Evolutionary conservation across 2,329 filamentous ascomycete species (phyloP), one percentile per base, ranked within the genome.

Genomic region (Colletotrichum graminicola): DNA sequence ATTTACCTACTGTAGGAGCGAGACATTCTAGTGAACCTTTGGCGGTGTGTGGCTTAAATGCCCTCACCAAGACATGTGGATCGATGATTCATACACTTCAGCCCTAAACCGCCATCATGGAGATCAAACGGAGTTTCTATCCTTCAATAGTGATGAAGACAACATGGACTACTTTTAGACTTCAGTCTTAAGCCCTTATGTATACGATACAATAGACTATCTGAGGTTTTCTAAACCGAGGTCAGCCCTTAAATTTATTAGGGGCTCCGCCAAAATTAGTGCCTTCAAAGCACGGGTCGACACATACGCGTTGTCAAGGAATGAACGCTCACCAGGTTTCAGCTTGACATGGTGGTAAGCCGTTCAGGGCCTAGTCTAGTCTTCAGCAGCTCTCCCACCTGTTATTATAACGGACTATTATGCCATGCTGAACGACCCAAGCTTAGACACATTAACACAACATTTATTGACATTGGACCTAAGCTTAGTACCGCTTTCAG

Each of bases 51-150:
- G 68, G 62, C 36, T 12, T 12, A 39, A 39, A 14, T 7, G 36
- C 3, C 36, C 14, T 39, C 36, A 39, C 36, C 10, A 12, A 39
- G 36, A 14, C 36, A 39, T 39, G 21, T 67, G 57, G 57, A 36
- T 59, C 45, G 43, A 71, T 71, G 68, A 71, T 47, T 63, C 68
- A 67, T 67, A 23, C 64, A 63, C 43, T n/a, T 59, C 52, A 67
- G 43, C 45, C 29, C 56, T 62, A 5, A 11, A 51, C 6, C 12
- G 12, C 1, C 3, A 5, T 18, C 21, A 11, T 23, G 16, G 5
- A n/a, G 1, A 6, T 1, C 23, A 18, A 26, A 34, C 1, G 12
- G 5, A 1, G 2, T 14, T 57, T 29, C 23, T 11, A 18, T 45
- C 10, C 10, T 16, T 7, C 26, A 29, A 34, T 55, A 6, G 49